Conservation (phyloP, 2,329 filamentous ascomycete species). For the Epichloe hybrida region DNA sequence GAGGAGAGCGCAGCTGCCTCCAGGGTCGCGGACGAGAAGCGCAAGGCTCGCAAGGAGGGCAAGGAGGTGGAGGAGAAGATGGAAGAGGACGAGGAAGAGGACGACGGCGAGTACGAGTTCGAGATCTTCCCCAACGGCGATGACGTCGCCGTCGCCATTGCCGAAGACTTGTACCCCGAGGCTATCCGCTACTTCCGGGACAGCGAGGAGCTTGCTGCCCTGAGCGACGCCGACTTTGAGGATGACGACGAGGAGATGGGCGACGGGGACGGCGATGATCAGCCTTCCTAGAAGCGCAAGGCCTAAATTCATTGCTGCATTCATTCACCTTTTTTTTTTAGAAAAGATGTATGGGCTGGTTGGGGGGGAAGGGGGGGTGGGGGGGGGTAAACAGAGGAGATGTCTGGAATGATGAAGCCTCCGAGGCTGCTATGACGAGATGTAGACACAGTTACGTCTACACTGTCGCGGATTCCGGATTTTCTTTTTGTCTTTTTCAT, state of each 20-base stretch:
- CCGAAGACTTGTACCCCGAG: constrained; percentile 79
- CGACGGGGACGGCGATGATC: constrained; percentile 27
- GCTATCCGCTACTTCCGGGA: constrained; percentile 74
- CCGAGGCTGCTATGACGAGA: not conserved
- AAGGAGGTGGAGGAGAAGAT: constrained; percentile 32
- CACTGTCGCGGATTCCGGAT: not conserved
- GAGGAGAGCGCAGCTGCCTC: constrained; percentile 55
- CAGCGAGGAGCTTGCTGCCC: constrained; percentile 54
- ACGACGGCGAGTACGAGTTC: constrained; percentile 51
- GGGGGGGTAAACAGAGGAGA: not conserved
- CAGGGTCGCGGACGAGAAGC: constrained; percentile 46
- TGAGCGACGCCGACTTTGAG: constrained; percentile 60
- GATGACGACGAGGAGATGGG: constrained; percentile 37
- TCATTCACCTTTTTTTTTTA: too few relatives aligned
- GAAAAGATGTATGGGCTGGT: not conserved
- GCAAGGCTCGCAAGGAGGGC: constrained; percentile 33
- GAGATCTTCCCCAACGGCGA: constrained; percentile 87
- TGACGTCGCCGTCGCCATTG: constrained; percentile 64
- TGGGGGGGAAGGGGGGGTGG: too few relatives aligned
- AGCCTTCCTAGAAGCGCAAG: constrained; percentile 31
- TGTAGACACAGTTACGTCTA: not conserved
- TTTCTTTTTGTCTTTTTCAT: constrained; percentile 9
- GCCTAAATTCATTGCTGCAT: constrained; percentile 12
- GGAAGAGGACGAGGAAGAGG: constrained; percentile 27
- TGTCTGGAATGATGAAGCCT: not conserved